Evolutionary conservation across 345 rosid species (phyloP).

Genomic region (Rhizophora apiculata): DNA sequence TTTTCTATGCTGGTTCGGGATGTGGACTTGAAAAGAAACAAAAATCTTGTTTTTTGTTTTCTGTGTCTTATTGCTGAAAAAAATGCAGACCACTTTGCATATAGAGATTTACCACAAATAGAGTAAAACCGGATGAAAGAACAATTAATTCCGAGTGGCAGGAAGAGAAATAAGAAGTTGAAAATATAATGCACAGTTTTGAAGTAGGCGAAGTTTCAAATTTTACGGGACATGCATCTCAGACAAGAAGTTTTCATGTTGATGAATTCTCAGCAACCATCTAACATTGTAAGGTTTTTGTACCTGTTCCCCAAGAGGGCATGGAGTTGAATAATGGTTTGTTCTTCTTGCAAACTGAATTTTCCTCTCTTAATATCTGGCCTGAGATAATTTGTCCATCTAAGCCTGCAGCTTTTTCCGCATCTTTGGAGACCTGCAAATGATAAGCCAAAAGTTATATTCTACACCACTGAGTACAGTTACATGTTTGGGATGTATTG

Average conservation of each 20-base stretch:
- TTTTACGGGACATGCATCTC: too few relatives aligned
- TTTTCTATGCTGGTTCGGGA: conserved; percentile 16
- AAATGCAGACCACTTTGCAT: not conserved
- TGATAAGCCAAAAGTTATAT: not conserved
- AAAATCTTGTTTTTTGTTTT: not conserved
- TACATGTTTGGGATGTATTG: too few relatives aligned
- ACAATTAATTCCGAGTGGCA: not conserved
- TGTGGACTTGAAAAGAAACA: conserved; percentile 3
- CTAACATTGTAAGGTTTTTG: not conserved
- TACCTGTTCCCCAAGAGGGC: conserved; percentile 95
- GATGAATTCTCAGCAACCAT: not conserved
- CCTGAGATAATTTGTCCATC: conserved; percentile 94
- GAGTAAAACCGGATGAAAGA: conserved; percentile 2
- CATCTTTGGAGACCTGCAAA: conserved; percentile 75
- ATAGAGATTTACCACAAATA: conserved; percentile 8
- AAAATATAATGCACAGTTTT: too few relatives aligned
- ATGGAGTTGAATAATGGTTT: conserved; percentile 93
- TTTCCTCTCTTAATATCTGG: conserved; percentile 94
- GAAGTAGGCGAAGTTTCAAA: too few relatives aligned
- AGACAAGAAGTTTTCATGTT: too few relatives aligned
- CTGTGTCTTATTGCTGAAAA: conserved; percentile 3
- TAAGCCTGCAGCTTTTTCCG: conserved; percentile 89
- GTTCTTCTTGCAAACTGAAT: conserved; percentile 87
- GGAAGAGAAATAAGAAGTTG: too few relatives aligned
- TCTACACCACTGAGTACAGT: not conserved